Evolutionary conservation across 2,329 filamentous ascomycete genomes (phyloP), one percentile per base, ranked within the genome.

Genomic region (Xenosphaeropsis pyriputrescens): DNA sequence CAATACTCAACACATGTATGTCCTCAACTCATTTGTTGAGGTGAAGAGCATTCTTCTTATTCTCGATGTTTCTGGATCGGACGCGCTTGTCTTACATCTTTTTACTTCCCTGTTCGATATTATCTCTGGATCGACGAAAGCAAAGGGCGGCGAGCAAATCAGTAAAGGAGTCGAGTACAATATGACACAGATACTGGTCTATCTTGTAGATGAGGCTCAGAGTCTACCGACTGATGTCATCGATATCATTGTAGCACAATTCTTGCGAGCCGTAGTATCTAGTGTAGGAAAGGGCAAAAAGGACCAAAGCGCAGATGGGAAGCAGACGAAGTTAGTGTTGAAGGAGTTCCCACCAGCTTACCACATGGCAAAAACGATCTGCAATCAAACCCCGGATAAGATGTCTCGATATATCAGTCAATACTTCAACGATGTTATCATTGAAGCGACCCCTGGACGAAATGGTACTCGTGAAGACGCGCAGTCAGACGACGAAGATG

Each of bases 401-500:
- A 95, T 98, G 89, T 80, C 85, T 1, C 80, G 86, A 43, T 85
- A 93, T 47, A 80, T 96, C 39, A 89, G 85, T 47, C 86, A 93
- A 52, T 98, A 96, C 57, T 98, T 98, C 57, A 93, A 86, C 58
- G 86, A 93, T 40, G 86, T 96, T 37, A 93, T 98, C 41, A 77
- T 96, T 43, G 86, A 95, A 53, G 83, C 86, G 3, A 86, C 78
- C 29, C 73, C 65, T 11, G 68, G 73, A 34, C 45, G 64, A 38
- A 79, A 75, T 44, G 72, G 71, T 4, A 64, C 62, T 42, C 55
- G 63, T 40, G 71, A 70, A 42, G 70, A 68, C 30, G 64, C 67
- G 14, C 72, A 72, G 18, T 78, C 80, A 15, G 70, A 65, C 0
- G 72, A 82, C 41, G 73, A 84, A 38, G 67, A 72, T 34, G 58